Conservation (phyloP, 305 asterid species). For the Solanum hybrid region DNA sequence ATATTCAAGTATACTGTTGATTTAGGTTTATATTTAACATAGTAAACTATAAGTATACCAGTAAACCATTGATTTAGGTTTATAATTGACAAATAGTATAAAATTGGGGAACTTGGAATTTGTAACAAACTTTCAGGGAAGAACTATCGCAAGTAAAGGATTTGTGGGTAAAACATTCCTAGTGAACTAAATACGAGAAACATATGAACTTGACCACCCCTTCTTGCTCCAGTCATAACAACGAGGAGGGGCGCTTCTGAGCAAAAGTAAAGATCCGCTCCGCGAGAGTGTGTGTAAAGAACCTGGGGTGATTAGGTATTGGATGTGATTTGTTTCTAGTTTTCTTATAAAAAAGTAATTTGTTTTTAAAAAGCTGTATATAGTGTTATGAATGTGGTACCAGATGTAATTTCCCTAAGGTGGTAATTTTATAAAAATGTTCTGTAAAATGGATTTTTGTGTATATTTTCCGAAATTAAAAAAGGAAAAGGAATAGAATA, state of each 20-base stretch:
- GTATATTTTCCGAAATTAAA: not conserved
- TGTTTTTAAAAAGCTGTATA: not conserved
- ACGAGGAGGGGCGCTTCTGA: not conserved
- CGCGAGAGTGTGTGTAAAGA: not conserved
- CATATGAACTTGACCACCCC: not conserved
- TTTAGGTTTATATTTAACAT: not conserved
- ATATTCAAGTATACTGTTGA: not conserved
- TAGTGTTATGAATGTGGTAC: not conserved
- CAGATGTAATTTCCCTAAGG: not conserved
- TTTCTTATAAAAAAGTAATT: not conserved
- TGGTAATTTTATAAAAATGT: not conserved
- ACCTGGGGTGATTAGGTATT: not conserved
- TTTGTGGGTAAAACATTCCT: not conserved
- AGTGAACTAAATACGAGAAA: not conserved
- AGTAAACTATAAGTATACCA: not conserved
- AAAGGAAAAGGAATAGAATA: not conserved
- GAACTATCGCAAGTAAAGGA: not conserved
- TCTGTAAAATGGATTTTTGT: not conserved
- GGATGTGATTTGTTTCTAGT: not conserved
- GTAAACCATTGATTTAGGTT: not conserved
- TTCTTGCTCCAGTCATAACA: not conserved
- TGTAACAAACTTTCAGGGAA: not conserved
- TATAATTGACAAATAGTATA: not conserved
- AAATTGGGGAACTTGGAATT: not conserved
- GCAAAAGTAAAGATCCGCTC: not conserved